Base-by-base conservation (phyloP, 768 basidiomycete species). In the Exsudoporus frostii region DNA sequence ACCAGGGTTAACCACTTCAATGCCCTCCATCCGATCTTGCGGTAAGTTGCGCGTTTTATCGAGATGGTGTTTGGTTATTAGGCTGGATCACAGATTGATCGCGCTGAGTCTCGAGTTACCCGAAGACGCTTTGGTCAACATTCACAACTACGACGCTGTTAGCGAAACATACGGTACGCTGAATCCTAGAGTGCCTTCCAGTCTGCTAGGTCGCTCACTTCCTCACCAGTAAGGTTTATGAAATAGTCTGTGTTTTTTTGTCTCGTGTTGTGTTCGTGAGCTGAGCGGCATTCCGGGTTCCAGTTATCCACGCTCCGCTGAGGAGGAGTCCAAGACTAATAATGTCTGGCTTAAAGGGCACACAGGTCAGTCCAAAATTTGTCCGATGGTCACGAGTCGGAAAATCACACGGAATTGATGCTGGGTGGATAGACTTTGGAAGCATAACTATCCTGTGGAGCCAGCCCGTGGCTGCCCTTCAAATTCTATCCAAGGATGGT, bases 321-420 rank as follows among this genome's bases (percentile, higher is more conserved):
- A 78, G 20, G 81, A 83, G 10, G 82, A 82, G 52, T 50, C 44
- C 11, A 75, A 76, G 57, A 76, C 79, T 0, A 77, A 79, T 34
- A 77, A 79, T 42, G 79, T 84, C 17, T 84, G 79, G 80, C 66
- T 83, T 10, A 82, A 85, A 53, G 82, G 83, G 2, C 83, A 85
- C 55, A 80, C 78, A 0, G 81, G 81, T 80, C 41, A 7, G 63
- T 52, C 20, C 6, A 10, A 20, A 11, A 17, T 29, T 20, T 3
- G 10, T 7, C 6, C 7, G 10, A 17, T 15, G 1, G n/a, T n/a
- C 13, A 5, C 2, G 17, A 22, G 3, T 1, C 15, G 2, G 9
- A 15, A 17, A 19, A 5, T 22, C 4, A 24, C 15, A 11, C 14
- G 22, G 20, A 25, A 41, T 15, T 43, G 22, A 49, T 42, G 20